phyloP scores from a whole-genome alignment of 208 protist species.

The Leishmania gerbilli region DNA sequence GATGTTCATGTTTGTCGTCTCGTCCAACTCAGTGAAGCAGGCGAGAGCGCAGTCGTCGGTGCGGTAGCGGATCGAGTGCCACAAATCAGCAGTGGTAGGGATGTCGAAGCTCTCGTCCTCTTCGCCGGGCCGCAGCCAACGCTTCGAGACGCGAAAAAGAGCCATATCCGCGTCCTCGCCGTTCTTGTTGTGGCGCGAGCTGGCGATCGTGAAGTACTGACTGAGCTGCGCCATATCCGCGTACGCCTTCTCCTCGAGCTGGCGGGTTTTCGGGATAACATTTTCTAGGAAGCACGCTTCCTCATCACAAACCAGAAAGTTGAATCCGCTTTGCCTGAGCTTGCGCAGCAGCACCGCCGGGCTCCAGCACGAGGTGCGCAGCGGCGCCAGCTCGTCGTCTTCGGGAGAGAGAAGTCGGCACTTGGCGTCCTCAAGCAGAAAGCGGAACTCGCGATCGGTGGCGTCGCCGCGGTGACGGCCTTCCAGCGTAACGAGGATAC shows the following conservation, averaged over 20 bases:
- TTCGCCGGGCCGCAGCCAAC: conserved; percentile 32
- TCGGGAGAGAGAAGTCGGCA: conserved; percentile 85
- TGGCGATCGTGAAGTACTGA: conserved; percentile 76
- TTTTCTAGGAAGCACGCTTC: conserved; percentile 73
- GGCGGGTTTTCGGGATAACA: conserved; percentile 69
- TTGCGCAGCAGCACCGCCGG: conserved; percentile 81
- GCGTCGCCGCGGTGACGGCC: conserved; percentile 73
- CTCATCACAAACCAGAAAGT: conserved; percentile 80
- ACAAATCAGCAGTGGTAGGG: conserved; percentile 36
- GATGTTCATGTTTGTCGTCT: conserved; percentile 58
- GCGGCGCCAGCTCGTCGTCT: conserved; percentile 66
- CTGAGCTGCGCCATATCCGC: conserved; percentile 89
- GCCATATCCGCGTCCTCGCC: conserved; percentile 89
- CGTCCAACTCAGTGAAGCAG: conserved; percentile 58
- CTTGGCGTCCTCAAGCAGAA: conserved; percentile 74
- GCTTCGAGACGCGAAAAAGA: conserved; percentile 86
- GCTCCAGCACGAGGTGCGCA: conserved; percentile 68
- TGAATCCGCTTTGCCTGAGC: conserved; percentile 85
- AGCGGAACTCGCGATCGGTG: conserved; percentile 87
- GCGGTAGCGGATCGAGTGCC: conserved; percentile 83
- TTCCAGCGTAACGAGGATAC: conserved; percentile 79
- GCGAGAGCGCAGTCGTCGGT: conserved; percentile 64
- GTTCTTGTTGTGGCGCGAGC: conserved; percentile 80
- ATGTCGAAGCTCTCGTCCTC: conserved; percentile 52
- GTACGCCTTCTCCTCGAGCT: conserved; percentile 85